Conservation (phyloP, 345 rosid species). For the Erodium maritimum region DNA sequence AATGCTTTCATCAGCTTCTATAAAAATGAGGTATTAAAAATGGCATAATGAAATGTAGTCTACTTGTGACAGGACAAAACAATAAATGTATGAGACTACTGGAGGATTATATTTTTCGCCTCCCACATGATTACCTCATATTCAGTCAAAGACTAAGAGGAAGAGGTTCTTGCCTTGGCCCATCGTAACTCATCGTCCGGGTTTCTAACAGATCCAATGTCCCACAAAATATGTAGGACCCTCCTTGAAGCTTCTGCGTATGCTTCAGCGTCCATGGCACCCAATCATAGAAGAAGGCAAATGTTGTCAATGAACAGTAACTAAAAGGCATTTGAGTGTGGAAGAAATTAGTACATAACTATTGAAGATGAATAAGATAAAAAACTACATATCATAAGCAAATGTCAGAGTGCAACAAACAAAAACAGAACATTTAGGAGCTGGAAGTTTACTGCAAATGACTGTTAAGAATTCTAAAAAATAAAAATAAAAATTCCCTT, state of each 20-base stretch:
- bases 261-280: conserved; percentile 87
- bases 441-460: neutral
- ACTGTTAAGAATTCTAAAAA: neutral
- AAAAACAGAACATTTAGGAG: neutral
- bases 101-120: neutral
- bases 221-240: conserved; percentile 64
- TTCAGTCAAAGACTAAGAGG: conserved; percentile 56
- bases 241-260: conserved; percentile 65
- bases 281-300: conserved; percentile 79
- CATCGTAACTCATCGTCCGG: conserved; percentile 28
- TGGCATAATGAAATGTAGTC: neutral
- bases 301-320: conserved; percentile 24
- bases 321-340: neutral
- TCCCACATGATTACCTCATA: conserved; percentile 45
- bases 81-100: neutral
- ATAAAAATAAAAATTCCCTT: neutral
- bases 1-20: neutral
- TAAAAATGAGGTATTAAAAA: neutral
- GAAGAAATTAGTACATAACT: conserved; percentile 1
- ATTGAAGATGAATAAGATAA: neutral
- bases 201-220: conserved; percentile 35
- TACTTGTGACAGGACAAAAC: neutral
- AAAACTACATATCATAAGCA: neutral
- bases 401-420: neutral
- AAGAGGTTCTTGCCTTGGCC: conserved; percentile 67